Conservation (phyloP, 108 stramenopile species). For the Nitzschia sp. region DNA sequence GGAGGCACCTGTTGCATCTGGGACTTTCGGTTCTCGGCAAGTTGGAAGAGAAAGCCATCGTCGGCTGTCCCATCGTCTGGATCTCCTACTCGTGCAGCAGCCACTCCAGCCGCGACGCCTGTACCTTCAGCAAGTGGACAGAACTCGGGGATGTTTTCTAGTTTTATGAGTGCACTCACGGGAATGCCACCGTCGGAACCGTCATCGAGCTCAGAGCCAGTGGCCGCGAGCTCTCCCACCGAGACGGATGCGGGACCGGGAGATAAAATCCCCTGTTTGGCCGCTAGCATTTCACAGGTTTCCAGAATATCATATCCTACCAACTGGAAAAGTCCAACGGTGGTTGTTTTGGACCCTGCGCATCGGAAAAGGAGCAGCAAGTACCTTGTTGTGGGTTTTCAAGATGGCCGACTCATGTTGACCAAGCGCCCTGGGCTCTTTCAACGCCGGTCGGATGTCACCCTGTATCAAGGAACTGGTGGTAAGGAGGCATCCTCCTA, state of each 20-base stretch:
- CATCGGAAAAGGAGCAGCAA: constrained; percentile 51
- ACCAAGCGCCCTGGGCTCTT: constrained; percentile 62
- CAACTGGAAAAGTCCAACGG: constrained; percentile 49
- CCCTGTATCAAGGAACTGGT: constrained; percentile 48
- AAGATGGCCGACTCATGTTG: constrained; percentile 60
- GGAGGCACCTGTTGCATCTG: constrained; percentile 44
- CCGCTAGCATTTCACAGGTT: constrained; percentile 24
- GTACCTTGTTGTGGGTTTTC: constrained; percentile 68
- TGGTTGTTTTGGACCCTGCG: constrained; percentile 70
- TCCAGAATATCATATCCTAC: constrained; percentile 43
- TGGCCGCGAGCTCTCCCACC: neutral
- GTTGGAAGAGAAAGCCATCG: constrained; percentile 18
- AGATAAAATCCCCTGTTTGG: constrained; percentile 15
- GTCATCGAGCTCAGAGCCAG: neutral
- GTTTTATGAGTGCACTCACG: constrained; percentile 43
- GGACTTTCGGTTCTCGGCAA: constrained; percentile 40
- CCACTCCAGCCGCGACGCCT: constrained; percentile 8
- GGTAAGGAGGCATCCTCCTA: constrained; percentile 7
- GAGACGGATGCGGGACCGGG: neutral
- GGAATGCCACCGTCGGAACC: constrained; percentile 24
- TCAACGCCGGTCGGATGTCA: constrained; percentile 49
- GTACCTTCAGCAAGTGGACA: neutral
- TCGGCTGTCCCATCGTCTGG: constrained; percentile 2
- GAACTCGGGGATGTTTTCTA: constrained; percentile 33
- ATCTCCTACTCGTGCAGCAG: neutral